Conservation (phyloP, 306 rosid genomes). For the Trichosanthes truncata region DNA sequence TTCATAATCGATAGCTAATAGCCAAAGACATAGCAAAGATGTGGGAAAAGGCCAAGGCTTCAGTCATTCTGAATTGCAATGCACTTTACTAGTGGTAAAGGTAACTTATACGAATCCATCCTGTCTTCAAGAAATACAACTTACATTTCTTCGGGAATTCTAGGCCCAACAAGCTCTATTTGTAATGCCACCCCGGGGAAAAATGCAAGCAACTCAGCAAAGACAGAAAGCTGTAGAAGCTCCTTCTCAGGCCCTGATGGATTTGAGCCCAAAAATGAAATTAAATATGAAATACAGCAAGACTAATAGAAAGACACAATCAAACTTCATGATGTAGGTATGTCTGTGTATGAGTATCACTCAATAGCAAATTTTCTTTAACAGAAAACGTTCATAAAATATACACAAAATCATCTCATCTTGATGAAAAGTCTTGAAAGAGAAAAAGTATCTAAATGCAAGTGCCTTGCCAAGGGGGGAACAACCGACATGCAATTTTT, state of each 20-base stretch:
- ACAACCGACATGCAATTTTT: background rate
- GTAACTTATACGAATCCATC: background rate
- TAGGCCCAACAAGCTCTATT: conserved; percentile 77
- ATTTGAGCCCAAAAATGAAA: background rate
- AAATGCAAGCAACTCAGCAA: conserved; percentile 68
- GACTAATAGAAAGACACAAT: background rate
- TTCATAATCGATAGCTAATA: background rate
- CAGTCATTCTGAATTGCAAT: background rate
- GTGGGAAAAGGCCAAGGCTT: background rate
- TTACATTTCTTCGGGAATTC: conserved; percentile 62
- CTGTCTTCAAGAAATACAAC: conserved; percentile 8
- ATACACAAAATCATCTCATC: background rate
- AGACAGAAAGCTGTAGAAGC: conserved; percentile 66
- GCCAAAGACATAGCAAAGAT: background rate
- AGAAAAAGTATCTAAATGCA: background rate
- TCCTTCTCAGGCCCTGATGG: conserved; percentile 82
- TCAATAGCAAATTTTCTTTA: background rate
- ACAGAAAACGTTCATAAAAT: background rate
- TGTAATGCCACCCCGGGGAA: conserved; percentile 55
- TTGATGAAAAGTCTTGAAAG: background rate
- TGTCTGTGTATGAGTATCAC: background rate
- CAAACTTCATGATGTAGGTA: background rate
- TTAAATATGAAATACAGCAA: background rate
- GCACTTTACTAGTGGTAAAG: background rate
- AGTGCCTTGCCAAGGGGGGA: background rate